phyloP scores from a whole-genome alignment of 2,329 filamentous ascomycete genomes.

The Botrytis squamosa region DNA sequence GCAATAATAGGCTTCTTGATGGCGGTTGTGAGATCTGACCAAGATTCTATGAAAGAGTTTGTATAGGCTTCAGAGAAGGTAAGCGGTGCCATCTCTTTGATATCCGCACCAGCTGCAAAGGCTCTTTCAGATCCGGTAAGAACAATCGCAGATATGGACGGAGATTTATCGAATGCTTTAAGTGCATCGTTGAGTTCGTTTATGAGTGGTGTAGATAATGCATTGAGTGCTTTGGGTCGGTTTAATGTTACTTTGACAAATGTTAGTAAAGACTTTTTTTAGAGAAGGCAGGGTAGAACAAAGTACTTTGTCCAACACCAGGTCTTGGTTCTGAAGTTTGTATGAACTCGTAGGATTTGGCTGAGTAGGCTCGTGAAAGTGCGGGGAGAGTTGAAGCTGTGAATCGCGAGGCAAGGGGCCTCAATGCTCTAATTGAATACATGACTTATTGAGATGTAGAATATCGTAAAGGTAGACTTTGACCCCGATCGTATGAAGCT shows the following conservation, averaged over 20 bases:
- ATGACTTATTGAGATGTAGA: conserved; percentile 28
- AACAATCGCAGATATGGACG: conserved; percentile 71
- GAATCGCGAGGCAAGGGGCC: conserved; percentile 38
- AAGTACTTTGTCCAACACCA: conserved; percentile 82
- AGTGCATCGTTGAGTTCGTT: conserved; percentile 82
- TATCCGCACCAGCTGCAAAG: conserved; percentile 94
- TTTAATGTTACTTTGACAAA: conserved; percentile 73
- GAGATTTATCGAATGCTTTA: conserved; percentile 64
- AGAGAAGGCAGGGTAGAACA: neutral
- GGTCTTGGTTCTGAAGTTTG: conserved; percentile 78
- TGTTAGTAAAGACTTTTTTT: conserved; percentile 9
- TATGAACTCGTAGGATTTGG: conserved; percentile 70
- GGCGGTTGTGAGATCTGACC: conserved; percentile 79
- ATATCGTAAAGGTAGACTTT: neutral
- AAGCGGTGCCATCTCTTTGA: conserved; percentile 96
- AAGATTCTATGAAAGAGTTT: conserved; percentile 89
- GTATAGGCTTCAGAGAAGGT: conserved; percentile 87
- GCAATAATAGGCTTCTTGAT: conserved; percentile 94
- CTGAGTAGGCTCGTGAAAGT: conserved; percentile 37
- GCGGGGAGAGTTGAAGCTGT: conserved; percentile 34
- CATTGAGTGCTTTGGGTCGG: conserved; percentile 93
- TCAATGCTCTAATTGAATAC: conserved; percentile 35
- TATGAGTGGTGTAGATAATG: conserved; percentile 87
- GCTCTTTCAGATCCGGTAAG: conserved; percentile 87
- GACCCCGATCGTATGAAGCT: neutral